Evolutionary conservation across 2,329 filamentous ascomycete genomes (phyloP).

Genomic region (Seiridium unicorne): DNA sequence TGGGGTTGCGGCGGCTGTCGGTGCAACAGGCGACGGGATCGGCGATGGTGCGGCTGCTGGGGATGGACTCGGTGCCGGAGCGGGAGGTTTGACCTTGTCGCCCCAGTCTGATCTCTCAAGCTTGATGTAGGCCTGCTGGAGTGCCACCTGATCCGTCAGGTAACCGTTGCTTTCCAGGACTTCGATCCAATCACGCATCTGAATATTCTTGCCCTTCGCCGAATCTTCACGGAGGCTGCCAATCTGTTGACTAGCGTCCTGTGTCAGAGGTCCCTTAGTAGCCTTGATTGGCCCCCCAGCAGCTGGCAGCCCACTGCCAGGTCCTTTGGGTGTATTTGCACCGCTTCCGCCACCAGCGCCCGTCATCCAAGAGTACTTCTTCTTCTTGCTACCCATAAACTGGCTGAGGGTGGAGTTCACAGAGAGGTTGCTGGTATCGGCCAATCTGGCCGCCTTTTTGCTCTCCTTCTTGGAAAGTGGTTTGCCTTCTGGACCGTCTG

Average conservation of each 20-base stretch:
- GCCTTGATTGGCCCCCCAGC: conserved; percentile 32
- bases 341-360: conserved; percentile 48
- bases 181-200: conserved; percentile 78
- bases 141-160: conserved; percentile 54
- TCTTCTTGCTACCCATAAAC: conserved; percentile 63
- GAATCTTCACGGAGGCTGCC: conserved; percentile 79
- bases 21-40: background rate
- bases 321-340: conserved; percentile 45
- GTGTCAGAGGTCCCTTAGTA: conserved; percentile 43
- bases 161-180: conserved; percentile 75
- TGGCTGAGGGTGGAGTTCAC: conserved; percentile 82
- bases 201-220: conserved; percentile 74
- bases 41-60: background rate
- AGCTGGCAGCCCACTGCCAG: conserved; percentile 32
- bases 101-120: conserved; percentile 46
- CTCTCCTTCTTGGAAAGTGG: conserved; percentile 83
- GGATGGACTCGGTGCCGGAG: background rate
- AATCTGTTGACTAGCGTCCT: conserved; percentile 60
- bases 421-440: conserved; percentile 75
- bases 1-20: background rate
- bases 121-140: conserved; percentile 57
- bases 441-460: conserved; percentile 70
- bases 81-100: conserved; percentile 14
- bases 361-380: conserved; percentile 76
- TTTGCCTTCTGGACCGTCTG: conserved; percentile 58